Base-by-base conservation (phyloP, 2,329 filamentous ascomycete genomes). In the Coccinonectria pachysandricola region DNA sequence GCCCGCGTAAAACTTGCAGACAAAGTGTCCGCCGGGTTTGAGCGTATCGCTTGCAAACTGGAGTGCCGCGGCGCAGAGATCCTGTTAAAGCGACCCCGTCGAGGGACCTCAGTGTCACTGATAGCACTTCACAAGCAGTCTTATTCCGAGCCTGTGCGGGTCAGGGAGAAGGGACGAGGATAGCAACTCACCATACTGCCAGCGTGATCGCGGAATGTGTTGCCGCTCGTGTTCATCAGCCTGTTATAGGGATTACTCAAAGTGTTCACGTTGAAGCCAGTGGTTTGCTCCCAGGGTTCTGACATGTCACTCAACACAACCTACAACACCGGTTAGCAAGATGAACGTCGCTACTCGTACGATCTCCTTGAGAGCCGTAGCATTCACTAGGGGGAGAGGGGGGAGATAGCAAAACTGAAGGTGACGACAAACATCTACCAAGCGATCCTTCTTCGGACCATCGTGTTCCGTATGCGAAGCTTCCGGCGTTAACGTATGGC, bases 141-240 rank as follows among this genome's bases (percentile, higher is more conserved):
- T n/a, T n/a, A n/a, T n/a, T n/a, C n/a, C n/a, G n/a, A n/a, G n/a
- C n/a, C n/a, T n/a, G n/a, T n/a, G n/a, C n/a, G n/a, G n/a, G n/a
- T 6, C 35, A 32, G 23, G 20, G 18, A 8, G 15, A 7, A 29
- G 26, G n/a, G 9, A 13, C n/a, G 9, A 23, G 15, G 8, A 14
- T 10, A 23, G 12, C 14, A 19, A 53, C 78, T 51, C 60, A 95
- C 88, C 84, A 98, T 96, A 59, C 86, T 95, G 15, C 84, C 83
- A 7, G 76, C 79, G 57, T 98, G 91, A 57, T 98, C 91, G 39
- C 77, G 75, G 50, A 93, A 91, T 12, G 59, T 59, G 47, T 84
- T 80, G 30, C 91, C 91, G 60, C 82, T 94, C 45, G 88, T 95
- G 59, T 98, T 98, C 86, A 95, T 94, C 79, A 98, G 80, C 91